Conservation (phyloP, 495 filamentous ascomycete species). For the Physcia stellaris region DNA sequence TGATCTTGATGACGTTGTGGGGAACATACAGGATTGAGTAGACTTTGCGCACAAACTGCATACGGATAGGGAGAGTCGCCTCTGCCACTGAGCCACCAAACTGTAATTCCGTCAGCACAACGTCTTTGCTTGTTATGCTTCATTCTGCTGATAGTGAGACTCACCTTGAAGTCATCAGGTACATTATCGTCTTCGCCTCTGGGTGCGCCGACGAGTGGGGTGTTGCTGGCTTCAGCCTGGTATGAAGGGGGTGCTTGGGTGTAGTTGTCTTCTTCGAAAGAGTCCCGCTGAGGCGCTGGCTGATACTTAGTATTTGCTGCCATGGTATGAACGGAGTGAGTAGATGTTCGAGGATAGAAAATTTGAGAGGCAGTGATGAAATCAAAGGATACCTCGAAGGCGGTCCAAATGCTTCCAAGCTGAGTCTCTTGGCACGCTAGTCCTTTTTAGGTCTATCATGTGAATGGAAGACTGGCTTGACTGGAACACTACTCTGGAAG, state of each 20-base stretch:
- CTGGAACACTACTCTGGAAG: too few relatives aligned
- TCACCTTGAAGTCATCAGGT: constrained; percentile 97
- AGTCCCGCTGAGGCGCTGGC: constrained; percentile 59
- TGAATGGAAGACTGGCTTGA: too few relatives aligned
- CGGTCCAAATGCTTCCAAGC: too few relatives aligned
- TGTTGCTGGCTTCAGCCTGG: constrained; percentile 38
- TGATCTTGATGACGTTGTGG: not conserved
- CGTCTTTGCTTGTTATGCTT: too few relatives aligned
- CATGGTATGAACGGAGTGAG: constrained; percentile 29
- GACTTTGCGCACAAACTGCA: constrained; percentile 95
- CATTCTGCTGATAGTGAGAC: too few relatives aligned
- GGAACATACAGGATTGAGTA: constrained; percentile 61
- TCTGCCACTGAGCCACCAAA: constrained; percentile 87
- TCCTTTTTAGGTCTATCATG: too few relatives aligned
- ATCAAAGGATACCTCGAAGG: too few relatives aligned
- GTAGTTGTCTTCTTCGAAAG: constrained; percentile 51
- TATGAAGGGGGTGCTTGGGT: constrained; percentile 79
- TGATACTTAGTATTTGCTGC: constrained; percentile 56
- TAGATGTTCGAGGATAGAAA: too few relatives aligned
- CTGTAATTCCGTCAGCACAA: constrained; percentile 25
- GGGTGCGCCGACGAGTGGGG: constrained; percentile 48
- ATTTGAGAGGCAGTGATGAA: too few relatives aligned
- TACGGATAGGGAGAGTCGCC: constrained; percentile 86
- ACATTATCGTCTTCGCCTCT: constrained; percentile 78
- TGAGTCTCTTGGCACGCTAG: too few relatives aligned